Evolutionary conservation across 2,329 filamentous ascomycete species (phyloP), one percentile per base, ranked within the genome.

Genomic region (Ophiocordyceps robertsii): DNA sequence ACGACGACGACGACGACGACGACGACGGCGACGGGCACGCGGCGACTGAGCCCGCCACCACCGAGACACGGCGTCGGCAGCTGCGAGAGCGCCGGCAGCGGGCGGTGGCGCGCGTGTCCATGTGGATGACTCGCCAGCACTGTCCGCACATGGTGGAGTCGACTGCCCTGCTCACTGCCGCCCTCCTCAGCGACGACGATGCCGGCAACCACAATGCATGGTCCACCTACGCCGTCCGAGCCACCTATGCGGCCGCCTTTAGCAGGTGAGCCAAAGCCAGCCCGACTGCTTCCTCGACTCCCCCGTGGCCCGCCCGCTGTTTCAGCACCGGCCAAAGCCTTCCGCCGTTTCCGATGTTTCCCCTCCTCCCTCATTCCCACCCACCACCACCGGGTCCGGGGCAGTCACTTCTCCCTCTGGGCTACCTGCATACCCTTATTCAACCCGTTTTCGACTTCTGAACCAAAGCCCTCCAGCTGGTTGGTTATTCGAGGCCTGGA

Each of bases 91-190:
- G 60, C 46, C 65, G 67, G 53, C 61, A 68, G 46, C 51, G 56
- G 40, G 70, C 75, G 44, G 73, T 80, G 39, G 71, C 73, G 40
- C 67, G 71, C 40, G 75, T 80, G 39, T 71, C 72, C 36, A 72
- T 80, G 62, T 84, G 81, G 82, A 77, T 82, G 70, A 73, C 82
- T 54, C 75, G 82, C 56, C 80, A 80, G 49, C 77, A 77, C 52
- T 82, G 87, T 47, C 84, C 85, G 43, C 82, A 90, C 64, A 70
- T 87, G 61, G 74, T 90, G 42, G 84, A 90, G 62, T 84, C 81
- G 31, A 89, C 84, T 36, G 82, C 81, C 3, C 72, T 87, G 47
- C 67, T 92, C 45, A 75, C 76, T 50, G 77, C 82, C 46, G 83
- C 82, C 27, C 64, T 80, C 17, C 63, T 88, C 41, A 75, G 77